phyloP scores from a whole-genome alignment of 2,329 filamentous ascomycete genomes.

The Pyrenochaeta sp. region DNA sequence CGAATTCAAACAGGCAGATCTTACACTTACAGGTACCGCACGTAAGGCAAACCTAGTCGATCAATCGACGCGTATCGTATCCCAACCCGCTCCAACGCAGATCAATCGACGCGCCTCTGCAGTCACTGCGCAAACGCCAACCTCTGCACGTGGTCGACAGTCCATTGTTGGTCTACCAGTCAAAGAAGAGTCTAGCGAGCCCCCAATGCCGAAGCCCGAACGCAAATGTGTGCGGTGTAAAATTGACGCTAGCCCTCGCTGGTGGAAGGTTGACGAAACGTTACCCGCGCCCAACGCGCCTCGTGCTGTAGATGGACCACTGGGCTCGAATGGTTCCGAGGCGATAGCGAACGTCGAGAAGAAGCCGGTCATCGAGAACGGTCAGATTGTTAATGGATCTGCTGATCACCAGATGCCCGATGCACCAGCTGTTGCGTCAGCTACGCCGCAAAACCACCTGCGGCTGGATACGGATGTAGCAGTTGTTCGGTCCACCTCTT shows the following conservation, averaged over 20 bases:
- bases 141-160: constrained; percentile 42
- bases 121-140: constrained; percentile 42
- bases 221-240: constrained; percentile 56
- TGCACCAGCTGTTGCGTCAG: constrained; percentile 31
- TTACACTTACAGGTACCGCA: constrained; percentile 87
- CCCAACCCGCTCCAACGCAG: constrained; percentile 36
- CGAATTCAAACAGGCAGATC: constrained; percentile 94
- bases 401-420: constrained; percentile 42
- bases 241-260: constrained; percentile 75
- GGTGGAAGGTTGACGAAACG: constrained; percentile 51
- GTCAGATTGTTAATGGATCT: constrained; percentile 30
- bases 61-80: constrained; percentile 64
- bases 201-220: constrained; percentile 37
- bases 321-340: constrained; percentile 31
- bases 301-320: constrained; percentile 31
- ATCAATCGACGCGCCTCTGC: constrained; percentile 54
- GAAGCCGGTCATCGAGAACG: constrained; percentile 25
- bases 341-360: constrained; percentile 25
- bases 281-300: constrained; percentile 12
- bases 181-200: constrained; percentile 50
- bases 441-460: constrained; percentile 23
- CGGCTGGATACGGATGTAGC: constrained; percentile 35
- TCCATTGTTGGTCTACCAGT: constrained; percentile 46
- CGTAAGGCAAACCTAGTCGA: constrained; percentile 86
- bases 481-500: constrained; percentile 26